phyloP scores from a whole-genome alignment of 306 rosid species.

The Quercus agrifolia region DNA sequence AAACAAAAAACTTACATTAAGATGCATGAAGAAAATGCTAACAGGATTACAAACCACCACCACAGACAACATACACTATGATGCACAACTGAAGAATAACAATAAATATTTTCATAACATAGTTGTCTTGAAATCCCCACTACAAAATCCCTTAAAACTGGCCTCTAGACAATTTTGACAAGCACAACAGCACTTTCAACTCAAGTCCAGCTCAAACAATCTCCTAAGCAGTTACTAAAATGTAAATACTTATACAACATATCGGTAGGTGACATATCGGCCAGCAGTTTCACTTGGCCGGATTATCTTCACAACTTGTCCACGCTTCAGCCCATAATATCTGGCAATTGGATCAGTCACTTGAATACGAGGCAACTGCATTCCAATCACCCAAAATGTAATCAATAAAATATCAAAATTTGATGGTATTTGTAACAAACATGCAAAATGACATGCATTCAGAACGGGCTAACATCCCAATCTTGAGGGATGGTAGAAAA shows the following conservation, averaged over 20 bases:
- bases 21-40: no score
- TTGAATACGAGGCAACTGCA: slow-evolving; percentile 84
- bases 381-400: neutral
- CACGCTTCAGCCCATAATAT: slow-evolving; percentile 88
- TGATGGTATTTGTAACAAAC: neutral
- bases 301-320: slow-evolving; percentile 86
- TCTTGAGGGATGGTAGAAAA: neutral
- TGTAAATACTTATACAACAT: slow-evolving; percentile 41
- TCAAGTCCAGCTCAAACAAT: neutral
- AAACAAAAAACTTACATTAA: no score
- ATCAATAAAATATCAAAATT: neutral
- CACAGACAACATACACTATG: no score
- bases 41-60: no score
- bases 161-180: no score
- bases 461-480: neutral
- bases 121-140: no score
- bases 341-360: slow-evolving; percentile 80
- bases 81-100: no score
- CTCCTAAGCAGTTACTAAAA: neutral
- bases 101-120: no score
- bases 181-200: neutral
- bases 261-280: slow-evolving; percentile 75
- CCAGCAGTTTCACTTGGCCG: slow-evolving; percentile 89
- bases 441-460: neutral
- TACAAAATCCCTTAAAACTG: no score